A percentile compares a stretch with the other conserved stretches of the same genome.
Conservation (phyloP, 2,329 filamentous ascomycete genomes). For the Hypoxylon sp. region DNA sequence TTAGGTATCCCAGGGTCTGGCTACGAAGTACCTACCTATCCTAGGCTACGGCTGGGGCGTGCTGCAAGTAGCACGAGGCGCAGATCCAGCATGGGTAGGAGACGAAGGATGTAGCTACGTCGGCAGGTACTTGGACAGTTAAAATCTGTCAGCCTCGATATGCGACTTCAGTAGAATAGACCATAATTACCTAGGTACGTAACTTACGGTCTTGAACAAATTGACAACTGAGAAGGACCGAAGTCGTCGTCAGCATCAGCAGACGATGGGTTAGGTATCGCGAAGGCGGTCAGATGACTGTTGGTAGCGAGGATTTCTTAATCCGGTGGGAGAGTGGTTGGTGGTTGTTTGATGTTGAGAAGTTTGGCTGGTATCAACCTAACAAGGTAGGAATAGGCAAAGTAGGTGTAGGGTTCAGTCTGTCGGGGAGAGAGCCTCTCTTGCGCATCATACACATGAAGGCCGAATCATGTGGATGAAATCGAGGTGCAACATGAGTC, state of each 20-base stretch:
- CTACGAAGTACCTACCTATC: constrained; percentile 40
- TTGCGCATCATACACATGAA: constrained; percentile 43
- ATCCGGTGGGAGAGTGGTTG: constrained; percentile 34
- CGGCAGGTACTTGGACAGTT: constrained; percentile 8
- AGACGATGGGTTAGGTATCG: constrained; percentile 38
- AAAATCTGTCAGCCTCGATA: constrained; percentile 21
- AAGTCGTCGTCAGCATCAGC: constrained; percentile 43
- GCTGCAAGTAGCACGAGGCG: constrained; percentile 42
- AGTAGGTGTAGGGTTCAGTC: constrained; percentile 27
- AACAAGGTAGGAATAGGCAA: constrained; percentile 29
- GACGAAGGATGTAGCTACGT: constrained; percentile 13
- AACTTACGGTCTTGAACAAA: constrained; percentile 19
- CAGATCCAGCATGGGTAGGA: constrained; percentile 37
- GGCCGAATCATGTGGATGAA: constrained; percentile 43
- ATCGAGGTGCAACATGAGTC: constrained; percentile 18
- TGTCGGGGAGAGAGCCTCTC: constrained; percentile 32
- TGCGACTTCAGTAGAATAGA: constrained; percentile 4
- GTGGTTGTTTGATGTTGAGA: constrained; percentile 14
- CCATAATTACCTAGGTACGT: constrained; percentile 23
- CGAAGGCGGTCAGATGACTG: constrained; percentile 33
- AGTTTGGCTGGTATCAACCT: constrained; percentile 13
- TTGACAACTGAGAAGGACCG: constrained; percentile 31
- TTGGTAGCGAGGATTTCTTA: constrained; percentile 18
- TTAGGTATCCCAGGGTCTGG: constrained; percentile 33
- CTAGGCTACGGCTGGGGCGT: constrained; percentile 35